Conservation (phyloP, 129 eudicot genomes). For the Lactuca saligna region DNA sequence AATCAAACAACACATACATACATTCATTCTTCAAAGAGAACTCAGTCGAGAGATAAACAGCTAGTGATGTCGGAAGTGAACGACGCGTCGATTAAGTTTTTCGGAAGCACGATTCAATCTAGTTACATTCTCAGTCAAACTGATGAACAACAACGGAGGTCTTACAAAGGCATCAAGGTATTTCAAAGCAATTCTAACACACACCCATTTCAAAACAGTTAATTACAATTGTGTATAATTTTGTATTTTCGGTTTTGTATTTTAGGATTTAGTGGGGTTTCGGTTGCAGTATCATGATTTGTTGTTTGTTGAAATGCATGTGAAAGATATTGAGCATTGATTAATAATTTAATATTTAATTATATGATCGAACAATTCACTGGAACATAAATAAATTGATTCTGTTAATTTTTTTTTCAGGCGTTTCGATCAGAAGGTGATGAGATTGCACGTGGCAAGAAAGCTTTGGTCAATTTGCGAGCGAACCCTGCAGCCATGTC, state of each 20-base stretch:
- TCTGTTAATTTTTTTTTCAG: background rate
- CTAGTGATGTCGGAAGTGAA: constrained; percentile 25
- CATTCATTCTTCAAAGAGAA: constrained; percentile 10
- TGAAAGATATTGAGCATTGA: constrained; percentile 1
- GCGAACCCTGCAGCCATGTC: constrained; percentile 45
- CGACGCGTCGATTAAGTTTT: constrained; percentile 12
- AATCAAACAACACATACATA: constrained; percentile 8
- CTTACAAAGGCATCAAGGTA: constrained; percentile 22
- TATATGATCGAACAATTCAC: background rate
- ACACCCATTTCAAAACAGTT: background rate
- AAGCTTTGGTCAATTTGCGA: constrained; percentile 31
- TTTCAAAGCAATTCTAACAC: background rate
- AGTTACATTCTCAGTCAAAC: background rate
- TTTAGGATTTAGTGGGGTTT: background rate
- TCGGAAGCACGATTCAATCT: constrained; percentile 22
- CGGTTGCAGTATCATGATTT: background rate
- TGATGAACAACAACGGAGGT: constrained; percentile 25
- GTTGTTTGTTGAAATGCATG: constrained; percentile 23
- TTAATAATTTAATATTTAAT: too few relatives aligned
- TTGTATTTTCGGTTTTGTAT: background rate
- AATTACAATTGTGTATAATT: background rate
- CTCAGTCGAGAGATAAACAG: background rate
- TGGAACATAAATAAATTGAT: background rate
- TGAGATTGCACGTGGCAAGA: constrained; percentile 28
- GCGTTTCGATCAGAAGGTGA: constrained; percentile 27